Percentiles rank a stretch among this genome's conserved stretches.
Evolutionary conservation across 495 filamentous ascomycete species (phyloP).

Genomic region (Penicillium paxilli): DNA sequence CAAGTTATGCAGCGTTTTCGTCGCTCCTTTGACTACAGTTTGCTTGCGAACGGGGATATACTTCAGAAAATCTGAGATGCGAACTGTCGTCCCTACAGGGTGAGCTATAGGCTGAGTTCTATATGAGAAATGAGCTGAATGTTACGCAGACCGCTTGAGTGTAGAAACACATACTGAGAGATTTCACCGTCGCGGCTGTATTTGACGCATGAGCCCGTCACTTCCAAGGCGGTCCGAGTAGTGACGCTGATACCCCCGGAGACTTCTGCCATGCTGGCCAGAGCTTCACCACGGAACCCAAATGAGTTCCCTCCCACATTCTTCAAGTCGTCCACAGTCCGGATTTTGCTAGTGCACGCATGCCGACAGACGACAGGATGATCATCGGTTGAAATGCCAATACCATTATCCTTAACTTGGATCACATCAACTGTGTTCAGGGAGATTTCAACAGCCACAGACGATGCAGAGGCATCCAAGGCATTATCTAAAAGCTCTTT

Average conservation of each 20-base stretch:
- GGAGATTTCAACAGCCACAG: conserved; percentile 71
- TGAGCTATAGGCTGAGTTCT: conserved; percentile 55
- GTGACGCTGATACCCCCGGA: conserved; percentile 63
- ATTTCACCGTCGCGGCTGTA: conserved; percentile 55
- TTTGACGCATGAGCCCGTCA: conserved; percentile 56
- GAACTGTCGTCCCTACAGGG: conserved; percentile 79
- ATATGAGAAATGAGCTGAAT: background rate
- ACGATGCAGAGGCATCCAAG: conserved; percentile 77
- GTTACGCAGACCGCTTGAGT: background rate
- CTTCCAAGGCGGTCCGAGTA: conserved; percentile 70
- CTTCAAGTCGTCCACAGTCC: conserved; percentile 67
- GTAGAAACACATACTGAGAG: conserved; percentile 37
- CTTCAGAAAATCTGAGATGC: conserved; percentile 66
- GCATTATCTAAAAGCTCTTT: conserved; percentile 95
- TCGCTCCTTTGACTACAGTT: conserved; percentile 57
- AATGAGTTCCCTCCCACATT: conserved; percentile 64
- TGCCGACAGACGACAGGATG: conserved; percentile 65
- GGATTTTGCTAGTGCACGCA: conserved; percentile 86
- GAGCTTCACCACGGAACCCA: conserved; percentile 86
- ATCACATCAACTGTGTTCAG: conserved; percentile 78
- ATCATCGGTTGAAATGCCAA: conserved; percentile 74
- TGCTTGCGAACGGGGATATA: conserved; percentile 74
- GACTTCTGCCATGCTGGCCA: conserved; percentile 75
- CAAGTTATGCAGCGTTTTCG: conserved; percentile 62
- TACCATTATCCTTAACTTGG: conserved; percentile 87